Conservation (phyloP, 768 basidiomycete genomes). For the Auricularia sp. region DNA sequence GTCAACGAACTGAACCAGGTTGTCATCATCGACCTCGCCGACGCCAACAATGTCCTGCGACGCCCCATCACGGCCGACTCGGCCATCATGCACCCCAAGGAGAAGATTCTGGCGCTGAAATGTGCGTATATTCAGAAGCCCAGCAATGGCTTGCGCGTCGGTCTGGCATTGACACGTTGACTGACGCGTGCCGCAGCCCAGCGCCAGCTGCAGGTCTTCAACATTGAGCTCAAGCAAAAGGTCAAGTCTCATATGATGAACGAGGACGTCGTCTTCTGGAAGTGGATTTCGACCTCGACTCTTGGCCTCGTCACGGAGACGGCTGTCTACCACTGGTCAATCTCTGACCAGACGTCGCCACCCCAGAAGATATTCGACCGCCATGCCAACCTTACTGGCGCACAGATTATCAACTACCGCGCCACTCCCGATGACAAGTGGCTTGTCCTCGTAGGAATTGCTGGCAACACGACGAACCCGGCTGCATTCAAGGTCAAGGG, state of each 20-base stretch:
- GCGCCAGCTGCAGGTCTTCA: constrained; percentile 94
- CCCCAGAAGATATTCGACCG: constrained; percentile 95
- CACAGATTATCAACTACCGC: constrained; percentile 98
- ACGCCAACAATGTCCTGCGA: constrained; percentile 94
- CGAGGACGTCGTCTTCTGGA: constrained; percentile 97
- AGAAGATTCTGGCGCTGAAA: constrained; percentile 95
- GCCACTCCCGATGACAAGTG: constrained; percentile 89
- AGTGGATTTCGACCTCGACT: constrained; percentile 87
- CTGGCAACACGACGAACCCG: constrained; percentile 84
- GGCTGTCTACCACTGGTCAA: constrained; percentile 87
- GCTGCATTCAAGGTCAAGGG: constrained; percentile 98
- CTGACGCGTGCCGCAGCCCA: constrained; percentile 44
- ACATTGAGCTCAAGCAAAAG: constrained; percentile 95
- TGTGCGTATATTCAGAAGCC: constrained; percentile 35
- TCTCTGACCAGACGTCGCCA: constrained; percentile 59
- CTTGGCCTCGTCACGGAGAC: constrained; percentile 95
- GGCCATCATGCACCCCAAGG: constrained; percentile 94
- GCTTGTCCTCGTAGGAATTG: constrained; percentile 93
- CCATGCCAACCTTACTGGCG: constrained; percentile 84
- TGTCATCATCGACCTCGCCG: constrained; percentile 94
- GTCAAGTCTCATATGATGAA: constrained; percentile 91
- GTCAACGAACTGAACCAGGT: constrained; percentile 94
- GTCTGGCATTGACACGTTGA: constrained; percentile 2
- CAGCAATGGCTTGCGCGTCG: background rate
- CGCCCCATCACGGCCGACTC: constrained; percentile 97